Evolutionary conservation across 371 early-diverging fungal genomes (phyloP), one percentile per base, ranked within the genome.

Genomic region (Actinomucor elegans): DNA sequence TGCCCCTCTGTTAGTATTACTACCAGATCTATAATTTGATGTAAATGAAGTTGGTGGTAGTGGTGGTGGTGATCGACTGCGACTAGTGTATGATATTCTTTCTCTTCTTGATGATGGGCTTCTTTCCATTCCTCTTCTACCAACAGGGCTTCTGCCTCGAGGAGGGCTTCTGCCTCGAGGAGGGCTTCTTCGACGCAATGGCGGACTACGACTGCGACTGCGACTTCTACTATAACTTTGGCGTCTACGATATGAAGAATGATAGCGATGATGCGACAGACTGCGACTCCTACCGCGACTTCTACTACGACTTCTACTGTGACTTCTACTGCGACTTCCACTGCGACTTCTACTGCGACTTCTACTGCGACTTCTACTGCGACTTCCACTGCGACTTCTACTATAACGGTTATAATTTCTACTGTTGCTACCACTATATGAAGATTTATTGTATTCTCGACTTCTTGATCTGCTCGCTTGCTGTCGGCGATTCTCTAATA

Each of bases 111-210:
- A 27, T 26, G 48, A 36, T n/a, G 48, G 64, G 15, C 59, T 54
- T 46, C 46, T 47, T n/a, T n/a, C n/a, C n/a, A n/a, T n/a, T n/a
- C n/a, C n/a, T n/a, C 56, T 36, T 44, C 61, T 33, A n/a, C 55
- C 33, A 12, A 28, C 15, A 23, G 38, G 29, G 14, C 48, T 37
- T 35, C 47, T 27, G 21, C 54, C 38, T 26, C 58, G 41, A 28
- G 28, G 35, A 20, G 34, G 35, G 26, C 62, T 59, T 52, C 50
- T 42, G 8, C 53, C 53, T 35, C 59, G 50, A n/a, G 33, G 45
- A 26, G 45, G 29, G 9, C 57, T 52, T 27, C 48, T 31, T 26
- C 36, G 10, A 15, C 57, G 50, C 10, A 34, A 11, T 3, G 17
- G 37, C 12, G 35, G 20, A 42, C 48, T 41, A 21, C 36, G 32